Conservation (phyloP, 441 rosid genomes). For the Hura crepitans region DNA sequence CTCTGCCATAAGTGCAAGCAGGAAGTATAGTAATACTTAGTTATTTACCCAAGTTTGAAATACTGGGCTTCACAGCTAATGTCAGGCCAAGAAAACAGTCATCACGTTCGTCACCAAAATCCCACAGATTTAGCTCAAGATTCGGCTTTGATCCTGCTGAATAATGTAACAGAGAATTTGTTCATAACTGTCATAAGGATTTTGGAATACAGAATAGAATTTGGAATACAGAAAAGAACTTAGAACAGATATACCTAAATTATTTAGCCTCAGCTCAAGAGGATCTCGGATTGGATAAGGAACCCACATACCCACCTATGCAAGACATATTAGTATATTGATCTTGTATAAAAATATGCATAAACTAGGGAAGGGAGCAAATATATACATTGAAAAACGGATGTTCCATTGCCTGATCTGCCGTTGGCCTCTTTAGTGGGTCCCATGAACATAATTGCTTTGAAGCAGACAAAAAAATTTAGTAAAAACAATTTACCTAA, state of each 20-base stretch:
- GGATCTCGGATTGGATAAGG: conserved; percentile 71
- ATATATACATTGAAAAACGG: conserved; percentile 79
- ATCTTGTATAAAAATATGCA: conserved; percentile 15
- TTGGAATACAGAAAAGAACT: not conserved
- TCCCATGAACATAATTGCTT: conserved; percentile 93
- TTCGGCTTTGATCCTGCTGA: conserved; percentile 66
- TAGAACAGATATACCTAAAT: conserved; percentile 45
- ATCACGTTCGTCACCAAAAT: conserved; percentile 70
- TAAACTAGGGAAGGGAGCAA: conserved; percentile 12
- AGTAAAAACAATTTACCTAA: conserved; percentile 7
- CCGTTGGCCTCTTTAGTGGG: conserved; percentile 83
- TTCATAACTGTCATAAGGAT: not conserved
- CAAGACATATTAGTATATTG: conserved; percentile 25
- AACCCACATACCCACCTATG: conserved; percentile 56
- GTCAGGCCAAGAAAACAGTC: conserved; percentile 93
- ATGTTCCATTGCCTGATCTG: conserved; percentile 80
- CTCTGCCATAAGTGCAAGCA: not conserved
- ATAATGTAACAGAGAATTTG: conserved; percentile 9
- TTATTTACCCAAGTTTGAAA: conserved; percentile 55
- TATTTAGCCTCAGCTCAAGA: conserved; percentile 71
- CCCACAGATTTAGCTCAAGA: conserved; percentile 93
- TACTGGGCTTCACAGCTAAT: conserved; percentile 79
- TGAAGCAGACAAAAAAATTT: conserved; percentile 18
- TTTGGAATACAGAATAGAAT: not conserved
- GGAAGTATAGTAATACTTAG: not conserved